Percentiles rank a stretch among this genome's conserved stretches.
Conservation (phyloP, 495 filamentous ascomycete genomes). For the Aspergillus egyptiacus region DNA sequence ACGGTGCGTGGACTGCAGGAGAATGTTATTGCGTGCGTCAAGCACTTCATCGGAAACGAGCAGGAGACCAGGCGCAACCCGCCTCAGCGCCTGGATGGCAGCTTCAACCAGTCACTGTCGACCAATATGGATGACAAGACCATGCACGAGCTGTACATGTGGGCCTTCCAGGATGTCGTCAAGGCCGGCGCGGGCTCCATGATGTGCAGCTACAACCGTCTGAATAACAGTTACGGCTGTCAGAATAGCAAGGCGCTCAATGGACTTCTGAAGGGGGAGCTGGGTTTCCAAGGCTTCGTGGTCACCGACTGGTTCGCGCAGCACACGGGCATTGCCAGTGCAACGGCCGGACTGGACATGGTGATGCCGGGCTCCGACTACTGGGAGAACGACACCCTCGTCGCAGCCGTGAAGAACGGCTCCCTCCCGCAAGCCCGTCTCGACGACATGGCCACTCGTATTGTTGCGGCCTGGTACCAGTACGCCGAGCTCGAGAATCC, state of each 20-base stretch:
- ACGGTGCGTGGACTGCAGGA: slow-evolving; percentile 52
- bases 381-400: slow-evolving; percentile 35
- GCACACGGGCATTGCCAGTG: slow-evolving; percentile 48
- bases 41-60: slow-evolving; percentile 72
- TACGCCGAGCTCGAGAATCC: slow-evolving; percentile 50
- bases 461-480: slow-evolving; percentile 85
- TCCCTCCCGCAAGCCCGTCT: slow-evolving; percentile 39
- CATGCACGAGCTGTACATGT: slow-evolving; percentile 68
- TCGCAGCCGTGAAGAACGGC: slow-evolving; percentile 48
- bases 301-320: slow-evolving; percentile 55
- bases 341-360: slow-evolving; percentile 55
- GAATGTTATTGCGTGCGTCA: slow-evolving; percentile 36
- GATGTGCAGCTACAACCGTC: slow-evolving; percentile 58
- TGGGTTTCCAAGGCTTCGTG: slow-evolving; percentile 52
- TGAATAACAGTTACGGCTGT: slow-evolving; percentile 62
- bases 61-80: slow-evolving; percentile 68
- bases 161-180: slow-evolving; percentile 53
- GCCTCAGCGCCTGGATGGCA: slow-evolving; percentile 21
- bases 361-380: slow-evolving; percentile 45
- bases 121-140: slow-evolving; percentile 66
- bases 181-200: slow-evolving; percentile 45
- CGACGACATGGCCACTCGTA: slow-evolving; percentile 57
- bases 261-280: slow-evolving; percentile 53
- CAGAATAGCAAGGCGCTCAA: slow-evolving; percentile 57
- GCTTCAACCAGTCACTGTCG: slow-evolving; percentile 37